These are phyloP conservation scores for Rostrohypoxylon terebratum DNA, from an alignment of 495 filamentous ascomycete genomes.

Conservation along the genomic window DNA sequence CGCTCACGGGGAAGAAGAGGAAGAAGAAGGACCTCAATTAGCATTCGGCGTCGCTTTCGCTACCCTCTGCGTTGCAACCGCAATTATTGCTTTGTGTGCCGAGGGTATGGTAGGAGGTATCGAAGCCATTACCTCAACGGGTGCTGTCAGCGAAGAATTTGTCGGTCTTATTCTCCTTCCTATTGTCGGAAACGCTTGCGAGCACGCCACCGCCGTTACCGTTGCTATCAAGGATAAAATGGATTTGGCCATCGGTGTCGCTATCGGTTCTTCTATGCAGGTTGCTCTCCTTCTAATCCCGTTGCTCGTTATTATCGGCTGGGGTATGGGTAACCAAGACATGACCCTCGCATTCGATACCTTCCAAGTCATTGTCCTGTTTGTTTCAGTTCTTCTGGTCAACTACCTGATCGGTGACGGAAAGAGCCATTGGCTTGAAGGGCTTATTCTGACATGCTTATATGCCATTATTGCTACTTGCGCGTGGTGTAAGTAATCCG, in stretches of 20 bases:
- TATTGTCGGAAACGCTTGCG: constrained; percentile 91
- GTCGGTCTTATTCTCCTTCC: constrained; percentile 86
- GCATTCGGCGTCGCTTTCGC: constrained; percentile 74
- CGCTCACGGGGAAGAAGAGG: constrained; percentile 58
- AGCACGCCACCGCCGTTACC: constrained; percentile 88
- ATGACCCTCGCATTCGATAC: constrained; percentile 85
- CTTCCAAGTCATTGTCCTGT: constrained; percentile 84
- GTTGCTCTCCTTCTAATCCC: constrained; percentile 85
- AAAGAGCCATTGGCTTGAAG: constrained; percentile 76
- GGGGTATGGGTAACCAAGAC: constrained; percentile 74
- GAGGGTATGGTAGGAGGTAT: constrained; percentile 92
- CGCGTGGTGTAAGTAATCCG: constrained; percentile 59
- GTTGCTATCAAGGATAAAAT: constrained; percentile 92
- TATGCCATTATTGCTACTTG: constrained; percentile 78
- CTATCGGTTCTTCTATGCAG: constrained; percentile 88
- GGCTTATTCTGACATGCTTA: constrained; percentile 76
- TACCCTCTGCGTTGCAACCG: constrained; percentile 77
- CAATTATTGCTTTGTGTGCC: constrained; percentile 85
- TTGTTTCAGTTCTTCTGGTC: constrained; percentile 81
- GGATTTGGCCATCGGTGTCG: constrained; percentile 87
- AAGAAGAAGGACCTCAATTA: constrained; percentile 78
- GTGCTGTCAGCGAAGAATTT: constrained; percentile 75
- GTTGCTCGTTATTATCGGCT: constrained; percentile 81
- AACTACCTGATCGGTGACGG: constrained; percentile 83
- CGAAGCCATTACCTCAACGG: constrained; percentile 69